Conservation (phyloP, 208 protist species). For the Leptomonas seymouri region DNA sequence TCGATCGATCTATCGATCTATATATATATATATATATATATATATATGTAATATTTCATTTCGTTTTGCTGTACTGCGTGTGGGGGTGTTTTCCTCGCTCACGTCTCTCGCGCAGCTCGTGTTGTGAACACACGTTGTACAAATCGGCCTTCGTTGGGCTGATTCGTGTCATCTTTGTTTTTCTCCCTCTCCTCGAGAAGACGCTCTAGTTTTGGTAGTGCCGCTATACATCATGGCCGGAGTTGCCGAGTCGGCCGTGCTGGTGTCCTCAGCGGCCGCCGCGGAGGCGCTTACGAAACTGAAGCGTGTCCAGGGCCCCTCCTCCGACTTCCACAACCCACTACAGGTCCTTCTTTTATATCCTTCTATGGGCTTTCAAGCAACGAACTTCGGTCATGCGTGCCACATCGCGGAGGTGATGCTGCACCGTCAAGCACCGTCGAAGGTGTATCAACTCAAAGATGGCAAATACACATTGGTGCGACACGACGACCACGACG, state of each 20-base stretch:
- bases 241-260: conserved; percentile 54
- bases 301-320: conserved; percentile 47
- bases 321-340: conserved; percentile 32
- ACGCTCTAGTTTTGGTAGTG: background rate
- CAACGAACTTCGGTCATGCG: conserved; percentile 67
- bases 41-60: conserved; percentile 9
- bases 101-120: too few relatives aligned
- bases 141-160: background rate
- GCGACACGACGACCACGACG: conserved; percentile 21
- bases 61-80: background rate
- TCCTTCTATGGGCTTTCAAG: conserved; percentile 74
- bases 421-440: conserved; percentile 58
- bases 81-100: too few relatives aligned
- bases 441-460: conserved; percentile 46
- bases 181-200: too few relatives aligned
- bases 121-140: too few relatives aligned
- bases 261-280: conserved; percentile 43
- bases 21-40: conserved; percentile 13
- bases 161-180: too few relatives aligned
- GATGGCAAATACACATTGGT: conserved; percentile 65
- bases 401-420: conserved; percentile 52
- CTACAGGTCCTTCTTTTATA: conserved; percentile 40
- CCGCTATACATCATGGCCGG: conserved; percentile 35
- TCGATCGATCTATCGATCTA: too few relatives aligned
- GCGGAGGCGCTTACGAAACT: conserved; percentile 27